Evolutionary conservation across 1,284 basidiomycete species (phyloP).

Genomic region (Sporisorium scitamineum): DNA sequence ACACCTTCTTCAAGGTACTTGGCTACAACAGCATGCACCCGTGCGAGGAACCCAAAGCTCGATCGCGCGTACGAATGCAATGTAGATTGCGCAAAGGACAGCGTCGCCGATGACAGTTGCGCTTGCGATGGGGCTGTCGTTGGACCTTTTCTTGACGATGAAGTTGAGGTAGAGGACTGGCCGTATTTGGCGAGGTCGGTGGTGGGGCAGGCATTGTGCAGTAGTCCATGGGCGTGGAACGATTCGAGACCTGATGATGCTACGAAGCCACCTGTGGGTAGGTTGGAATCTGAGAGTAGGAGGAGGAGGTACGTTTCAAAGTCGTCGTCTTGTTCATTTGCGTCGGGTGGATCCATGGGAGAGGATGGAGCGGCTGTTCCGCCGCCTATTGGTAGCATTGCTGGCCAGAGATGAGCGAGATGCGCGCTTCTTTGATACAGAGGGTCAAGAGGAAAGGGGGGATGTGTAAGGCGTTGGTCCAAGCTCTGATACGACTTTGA

Average conservation of each 20-base stretch:
- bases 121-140: conserved; percentile 40
- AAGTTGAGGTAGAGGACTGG: neutral
- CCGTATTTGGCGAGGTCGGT: neutral
- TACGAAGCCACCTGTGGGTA: conserved; percentile 80
- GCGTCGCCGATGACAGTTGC: conserved; percentile 40
- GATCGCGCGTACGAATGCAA: conserved; percentile 80
- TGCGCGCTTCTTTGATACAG: no score
- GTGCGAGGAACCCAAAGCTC: conserved; percentile 81
- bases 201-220: conserved; percentile 31
- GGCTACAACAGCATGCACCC: conserved; percentile 62
- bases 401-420: no score
- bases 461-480: neutral
- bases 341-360: no score
- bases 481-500: neutral
- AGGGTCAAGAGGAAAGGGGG: no score
- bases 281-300: conserved; percentile 65
- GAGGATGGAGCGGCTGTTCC: neutral
- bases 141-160: neutral
- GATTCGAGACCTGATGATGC: conserved; percentile 93
- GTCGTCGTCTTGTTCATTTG: conserved; percentile 10
- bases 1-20: conserved; percentile 23
- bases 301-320: conserved; percentile 60
- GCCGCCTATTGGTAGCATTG: neutral
- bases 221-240: conserved; percentile 85
- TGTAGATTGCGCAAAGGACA: conserved; percentile 78